phyloP scores from a whole-genome alignment of 768 basidiomycete species.

The Mycena albidolilacea region DNA sequence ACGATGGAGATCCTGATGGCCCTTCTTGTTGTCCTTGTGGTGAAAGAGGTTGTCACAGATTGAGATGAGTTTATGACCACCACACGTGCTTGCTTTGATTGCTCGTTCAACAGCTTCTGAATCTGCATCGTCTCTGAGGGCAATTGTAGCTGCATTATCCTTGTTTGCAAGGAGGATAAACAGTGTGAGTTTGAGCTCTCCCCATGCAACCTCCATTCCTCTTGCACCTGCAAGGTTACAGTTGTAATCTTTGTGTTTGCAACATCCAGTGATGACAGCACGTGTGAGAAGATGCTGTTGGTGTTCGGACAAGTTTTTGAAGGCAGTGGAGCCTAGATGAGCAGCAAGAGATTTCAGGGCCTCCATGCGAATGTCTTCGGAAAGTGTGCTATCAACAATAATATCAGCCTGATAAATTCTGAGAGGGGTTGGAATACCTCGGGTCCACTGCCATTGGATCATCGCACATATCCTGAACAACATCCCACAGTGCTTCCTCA shows the following conservation, averaged over 20 bases:
- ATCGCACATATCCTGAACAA: conserved; percentile 12
- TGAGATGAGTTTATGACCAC: conserved; percentile 14
- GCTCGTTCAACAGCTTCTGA: conserved; percentile 14
- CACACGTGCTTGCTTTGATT: conserved; percentile 26
- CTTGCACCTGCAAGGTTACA: neutral
- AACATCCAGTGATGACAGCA: neutral
- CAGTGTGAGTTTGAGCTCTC: neutral
- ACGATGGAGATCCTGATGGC: conserved; percentile 42
- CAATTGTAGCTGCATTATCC: conserved; percentile 36
- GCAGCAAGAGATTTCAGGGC: conserved; percentile 5
- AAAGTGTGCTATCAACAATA: neutral
- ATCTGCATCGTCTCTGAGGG: neutral
- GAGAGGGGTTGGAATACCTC: neutral
- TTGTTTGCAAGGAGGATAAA: conserved; percentile 39
- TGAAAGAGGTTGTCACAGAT: conserved; percentile 38
- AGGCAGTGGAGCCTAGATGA: conserved; percentile 13
- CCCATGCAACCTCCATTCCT: neutral
- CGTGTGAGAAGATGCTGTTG: neutral
- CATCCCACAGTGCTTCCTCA: conserved; percentile 2
- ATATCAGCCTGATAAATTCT: neutral
- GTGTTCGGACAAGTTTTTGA: conserved; percentile 2
- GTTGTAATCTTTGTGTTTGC: conserved; percentile 38
- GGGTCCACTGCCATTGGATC: neutral
- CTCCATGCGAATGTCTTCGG: neutral
- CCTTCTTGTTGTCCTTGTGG: conserved; percentile 48